Conservation (phyloP, 805 yeast genomes). For the Geotrichum ghanense region DNA sequence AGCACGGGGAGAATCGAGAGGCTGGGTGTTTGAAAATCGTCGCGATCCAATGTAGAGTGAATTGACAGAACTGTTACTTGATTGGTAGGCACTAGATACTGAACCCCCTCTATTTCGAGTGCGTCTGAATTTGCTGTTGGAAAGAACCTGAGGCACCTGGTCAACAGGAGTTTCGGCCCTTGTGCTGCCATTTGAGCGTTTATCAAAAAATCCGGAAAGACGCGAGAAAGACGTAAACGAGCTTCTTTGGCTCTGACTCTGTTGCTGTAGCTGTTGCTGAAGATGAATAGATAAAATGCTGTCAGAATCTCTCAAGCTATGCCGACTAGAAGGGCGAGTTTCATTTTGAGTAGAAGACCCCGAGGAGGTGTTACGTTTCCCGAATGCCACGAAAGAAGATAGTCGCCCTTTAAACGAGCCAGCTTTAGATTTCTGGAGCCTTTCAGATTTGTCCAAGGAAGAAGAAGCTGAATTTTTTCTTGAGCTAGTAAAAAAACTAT, state of each 20-base stretch:
- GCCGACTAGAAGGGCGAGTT: background rate
- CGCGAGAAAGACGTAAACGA: background rate
- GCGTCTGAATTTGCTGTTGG: background rate
- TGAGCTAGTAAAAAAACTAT: background rate
- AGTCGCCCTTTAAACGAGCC: background rate
- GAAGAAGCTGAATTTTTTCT: background rate
- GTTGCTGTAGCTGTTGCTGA: background rate
- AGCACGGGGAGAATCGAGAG: background rate
- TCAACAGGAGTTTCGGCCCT: background rate
- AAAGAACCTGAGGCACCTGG: background rate
- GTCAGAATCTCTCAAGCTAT: background rate
- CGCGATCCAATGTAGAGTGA: background rate
- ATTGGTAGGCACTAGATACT: background rate
- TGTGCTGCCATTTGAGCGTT: background rate
- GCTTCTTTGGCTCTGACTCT: too few species aligned
- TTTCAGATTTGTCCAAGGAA: too few species aligned
- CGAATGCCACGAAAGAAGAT: too few species aligned
- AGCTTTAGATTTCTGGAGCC: background rate
- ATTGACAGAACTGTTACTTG: background rate
- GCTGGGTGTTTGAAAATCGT: background rate
- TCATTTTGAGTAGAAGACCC: background rate
- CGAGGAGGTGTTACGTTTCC: background rate
- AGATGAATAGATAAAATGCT: background rate
- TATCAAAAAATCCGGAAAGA: background rate
- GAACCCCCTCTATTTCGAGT: background rate